Base-by-base conservation (phyloP, 148 eudicot species). In the Rhododendron molle region DNA sequence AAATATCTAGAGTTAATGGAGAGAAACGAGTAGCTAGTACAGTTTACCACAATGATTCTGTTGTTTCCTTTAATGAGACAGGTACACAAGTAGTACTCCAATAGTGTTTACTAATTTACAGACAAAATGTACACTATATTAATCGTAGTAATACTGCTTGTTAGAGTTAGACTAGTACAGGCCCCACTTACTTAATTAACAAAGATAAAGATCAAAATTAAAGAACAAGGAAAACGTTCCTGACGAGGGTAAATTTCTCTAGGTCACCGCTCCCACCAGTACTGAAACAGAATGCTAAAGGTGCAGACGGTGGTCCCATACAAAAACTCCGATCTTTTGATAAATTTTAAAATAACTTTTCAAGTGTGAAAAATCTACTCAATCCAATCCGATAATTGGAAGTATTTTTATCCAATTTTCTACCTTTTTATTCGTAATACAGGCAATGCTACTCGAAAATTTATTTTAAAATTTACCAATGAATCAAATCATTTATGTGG, bases 1-100 rank as follows among this genome's bases (percentile, higher is more conserved):
- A 34, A 46, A 46, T 7, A 46, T 0, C 30, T 5, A 38, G n/a
- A 52, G 62, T n/a, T 23, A 15, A 32, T 5, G 50, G 5, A 50
- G 40, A 16, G 65, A 50, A 7, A 71, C 8, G 43, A 26, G 0
- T 40, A 40, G 7, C 8, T 78, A 2, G 81, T 26, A 12, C 32
- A 46, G 11, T 52, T 81, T 81, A 32, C 69, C 69, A 56, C 83
- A 78, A n/a, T 78, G 56, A 90, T 77, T 87, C 86, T 85, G 86
- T 54, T 91, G 94, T 90, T 88, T 88, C 93, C 91, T 62, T 40
- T 76, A 84, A 56, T 88, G 91, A 88, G 91, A 92, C 95, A 89
- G 84, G 86, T 73, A 67, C 5, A 18, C 72, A 60, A 43, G 65
- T n/a, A 21, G 65, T 36, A 69, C 38, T 69, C 18, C 38, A 49